These are phyloP conservation scores for Cymbopogon citratus DNA, from an alignment of 176 grass and related monocot genomes.

Conservation along the genomic window DNA sequence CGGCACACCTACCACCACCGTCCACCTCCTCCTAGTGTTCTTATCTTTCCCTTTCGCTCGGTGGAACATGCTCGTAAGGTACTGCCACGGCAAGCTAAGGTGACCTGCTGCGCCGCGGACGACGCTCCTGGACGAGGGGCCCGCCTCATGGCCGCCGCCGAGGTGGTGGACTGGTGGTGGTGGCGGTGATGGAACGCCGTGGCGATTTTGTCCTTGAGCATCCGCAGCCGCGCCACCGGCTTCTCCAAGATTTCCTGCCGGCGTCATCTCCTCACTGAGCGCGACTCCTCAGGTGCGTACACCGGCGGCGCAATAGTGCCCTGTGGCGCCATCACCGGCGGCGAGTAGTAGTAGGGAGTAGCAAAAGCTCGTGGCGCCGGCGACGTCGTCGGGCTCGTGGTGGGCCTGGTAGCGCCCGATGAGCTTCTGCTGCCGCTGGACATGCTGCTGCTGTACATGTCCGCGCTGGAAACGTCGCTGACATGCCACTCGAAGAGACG, in stretches of 20 bases:
- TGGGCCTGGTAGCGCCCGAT: not conserved
- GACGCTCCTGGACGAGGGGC: not conserved
- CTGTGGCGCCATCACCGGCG: not conserved
- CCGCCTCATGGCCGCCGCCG: not conserved
- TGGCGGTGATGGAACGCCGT: slow-evolving; percentile 59
- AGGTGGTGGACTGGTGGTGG: slow-evolving; percentile 51
- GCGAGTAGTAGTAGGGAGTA: not conserved
- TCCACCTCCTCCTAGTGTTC: not conserved
- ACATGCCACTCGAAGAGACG: not conserved
- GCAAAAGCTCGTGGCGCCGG: not conserved
- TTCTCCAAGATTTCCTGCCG: not conserved
- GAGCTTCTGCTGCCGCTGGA: slow-evolving; percentile 5
- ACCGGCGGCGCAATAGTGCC: not conserved
- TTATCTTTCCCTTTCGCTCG: not conserved
- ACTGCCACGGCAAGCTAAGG: slow-evolving; percentile 37
- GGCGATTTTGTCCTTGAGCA: slow-evolving; percentile 50
- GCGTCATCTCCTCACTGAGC: not conserved
- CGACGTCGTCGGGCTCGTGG: not conserved
- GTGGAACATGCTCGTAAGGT: slow-evolving; percentile 32
- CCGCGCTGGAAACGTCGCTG: not conserved
- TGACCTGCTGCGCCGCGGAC: not conserved
- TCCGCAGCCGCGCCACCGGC: slow-evolving; percentile 25
- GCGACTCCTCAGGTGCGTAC: not conserved
- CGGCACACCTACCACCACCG: not conserved
- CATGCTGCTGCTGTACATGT: not conserved